phyloP scores from a whole-genome alignment of 2,329 filamentous ascomycete species.

The Xylariaceae sp. region DNA sequence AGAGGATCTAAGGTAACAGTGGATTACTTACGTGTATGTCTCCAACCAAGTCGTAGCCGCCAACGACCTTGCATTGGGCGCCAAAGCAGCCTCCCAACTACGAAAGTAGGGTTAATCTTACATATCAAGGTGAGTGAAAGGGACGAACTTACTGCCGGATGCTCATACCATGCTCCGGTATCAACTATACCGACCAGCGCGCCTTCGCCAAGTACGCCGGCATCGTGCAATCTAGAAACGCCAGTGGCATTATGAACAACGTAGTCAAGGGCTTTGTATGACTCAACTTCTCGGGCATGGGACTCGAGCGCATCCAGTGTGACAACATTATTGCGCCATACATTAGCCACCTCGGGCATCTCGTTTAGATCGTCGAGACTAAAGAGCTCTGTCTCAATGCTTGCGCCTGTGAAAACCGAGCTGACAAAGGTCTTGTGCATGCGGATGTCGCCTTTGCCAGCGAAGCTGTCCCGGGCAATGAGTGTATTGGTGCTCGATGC shows the following conservation, averaged over 20 bases:
- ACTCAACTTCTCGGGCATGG: not conserved
- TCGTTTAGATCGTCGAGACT: not conserved
- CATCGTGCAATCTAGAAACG: constrained; percentile 16
- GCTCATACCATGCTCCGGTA: constrained; percentile 13
- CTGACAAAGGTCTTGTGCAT: not conserved
- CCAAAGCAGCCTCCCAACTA: constrained; percentile 18
- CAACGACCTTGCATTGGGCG: constrained; percentile 16
- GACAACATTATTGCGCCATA: not conserved
- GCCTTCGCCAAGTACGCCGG: constrained; percentile 17
- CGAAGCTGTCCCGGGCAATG: not conserved
- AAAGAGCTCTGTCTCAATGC: not conserved
- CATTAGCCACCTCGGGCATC: not conserved
- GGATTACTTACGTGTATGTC: not conserved
- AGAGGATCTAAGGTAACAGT: too few relatives aligned
- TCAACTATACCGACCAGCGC: constrained; percentile 18
- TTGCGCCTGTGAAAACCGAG: not conserved
- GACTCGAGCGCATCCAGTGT: constrained; percentile 1
- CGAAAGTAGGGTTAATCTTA: too few relatives aligned
- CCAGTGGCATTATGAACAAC: constrained; percentile 17
- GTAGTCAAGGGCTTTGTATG: constrained; percentile 12
- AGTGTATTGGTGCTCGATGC: not conserved
- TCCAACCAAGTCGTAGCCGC: constrained; percentile 18
- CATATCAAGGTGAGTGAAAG: too few relatives aligned
- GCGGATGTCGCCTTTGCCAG: not conserved
- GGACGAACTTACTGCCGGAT: constrained; percentile 3